Conservation (phyloP, 192 early-diverging fungal species). For the Backusella australiensis region DNA sequence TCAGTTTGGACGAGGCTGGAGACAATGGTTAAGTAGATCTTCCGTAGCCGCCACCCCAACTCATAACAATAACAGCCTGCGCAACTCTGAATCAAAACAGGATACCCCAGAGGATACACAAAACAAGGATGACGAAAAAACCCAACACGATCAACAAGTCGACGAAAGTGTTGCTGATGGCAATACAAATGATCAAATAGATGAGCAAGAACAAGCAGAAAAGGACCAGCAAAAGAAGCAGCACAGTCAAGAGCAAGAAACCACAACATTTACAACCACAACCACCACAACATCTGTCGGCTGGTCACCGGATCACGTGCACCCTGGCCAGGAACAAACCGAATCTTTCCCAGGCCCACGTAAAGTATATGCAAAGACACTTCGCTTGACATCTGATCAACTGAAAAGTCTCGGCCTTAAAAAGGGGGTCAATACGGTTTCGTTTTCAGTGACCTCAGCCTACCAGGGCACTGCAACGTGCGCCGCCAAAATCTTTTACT, state of each 20-base stretch:
- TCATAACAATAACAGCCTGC: not conserved
- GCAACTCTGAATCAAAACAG: not conserved
- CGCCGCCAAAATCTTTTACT: slow-evolving; percentile 88
- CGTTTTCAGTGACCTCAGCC: slow-evolving; percentile 79
- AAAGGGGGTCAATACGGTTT: slow-evolving; percentile 86
- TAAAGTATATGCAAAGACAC: slow-evolving; percentile 79
- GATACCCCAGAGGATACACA: not conserved
- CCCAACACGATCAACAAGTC: not conserved
- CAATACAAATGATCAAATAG: not conserved
- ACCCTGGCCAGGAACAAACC: slow-evolving; percentile 8
- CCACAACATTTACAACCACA: slow-evolving; percentile 36
- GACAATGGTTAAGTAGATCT: slow-evolving; percentile 42
- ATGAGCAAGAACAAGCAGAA: not conserved
- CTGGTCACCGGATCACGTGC: slow-evolving; percentile 21
- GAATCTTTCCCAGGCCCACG: slow-evolving; percentile 8
- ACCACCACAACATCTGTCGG: slow-evolving; percentile 36
- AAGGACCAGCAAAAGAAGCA: not conserved
- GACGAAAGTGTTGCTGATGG: not conserved
- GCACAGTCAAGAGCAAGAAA: slow-evolving; percentile 3
- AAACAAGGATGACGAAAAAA: not conserved
- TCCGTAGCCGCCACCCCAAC: slow-evolving; percentile 20
- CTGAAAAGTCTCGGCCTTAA: slow-evolving; percentile 78
- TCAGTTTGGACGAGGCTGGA: slow-evolving; percentile 38
- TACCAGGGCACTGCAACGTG: slow-evolving; percentile 79
- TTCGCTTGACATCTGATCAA: slow-evolving; percentile 94